Base-by-base conservation (phyloP, 345 rosid genomes). In the Mercurialis annua region DNA sequence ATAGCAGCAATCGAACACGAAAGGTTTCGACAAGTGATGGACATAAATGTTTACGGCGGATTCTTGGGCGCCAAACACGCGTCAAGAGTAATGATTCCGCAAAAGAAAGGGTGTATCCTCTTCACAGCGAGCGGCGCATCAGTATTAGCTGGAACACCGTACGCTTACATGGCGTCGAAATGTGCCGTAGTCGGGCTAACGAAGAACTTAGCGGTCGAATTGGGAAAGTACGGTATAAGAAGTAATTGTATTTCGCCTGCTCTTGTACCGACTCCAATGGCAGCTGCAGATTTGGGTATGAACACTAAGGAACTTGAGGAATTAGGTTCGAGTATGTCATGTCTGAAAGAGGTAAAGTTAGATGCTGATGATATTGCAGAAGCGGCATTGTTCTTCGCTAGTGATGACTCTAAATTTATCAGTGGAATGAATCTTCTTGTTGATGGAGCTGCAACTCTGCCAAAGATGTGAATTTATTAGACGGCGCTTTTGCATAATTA, bases 61-160 rank as follows among this genome's bases (percentile, higher is more conserved):
- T 54, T 70, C n/a, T 18, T 62, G 20, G 62, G 62, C 5, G 68
- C 73, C 17, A 54, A 70, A 59, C 68, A 70, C 31, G 73, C 68
- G 21, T 33, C 73, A 9, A 43, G 48, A 33, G 68, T 70, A 11
- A 70, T 70, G 73, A 62, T 53, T 11, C 73, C 73, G 0, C 20
- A 21, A 4, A 63, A 18, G 36, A 53, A 70, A 63, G 73, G 63
- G 0, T 42, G 68, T 18, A 70, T 70, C 1, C 1, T 70, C 5
- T 70, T 40, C 63, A 50, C 73, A 1, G 18, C 62, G 6, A 70
- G 68, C 44, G 26, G 16, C 8, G 14, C 50, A 23, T 43, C 68
- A 23, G 62, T 46, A 0, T n/a, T 33, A 0, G 24, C 5, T 10
- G 62, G 68, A 0, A 21, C 4, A 8, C 54, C 46, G 1, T 46